A percentile compares a stretch with the other conserved stretches of the same genome.
Conservation (phyloP, 148 eudicot species). For the Nyssa sinensis region DNA sequence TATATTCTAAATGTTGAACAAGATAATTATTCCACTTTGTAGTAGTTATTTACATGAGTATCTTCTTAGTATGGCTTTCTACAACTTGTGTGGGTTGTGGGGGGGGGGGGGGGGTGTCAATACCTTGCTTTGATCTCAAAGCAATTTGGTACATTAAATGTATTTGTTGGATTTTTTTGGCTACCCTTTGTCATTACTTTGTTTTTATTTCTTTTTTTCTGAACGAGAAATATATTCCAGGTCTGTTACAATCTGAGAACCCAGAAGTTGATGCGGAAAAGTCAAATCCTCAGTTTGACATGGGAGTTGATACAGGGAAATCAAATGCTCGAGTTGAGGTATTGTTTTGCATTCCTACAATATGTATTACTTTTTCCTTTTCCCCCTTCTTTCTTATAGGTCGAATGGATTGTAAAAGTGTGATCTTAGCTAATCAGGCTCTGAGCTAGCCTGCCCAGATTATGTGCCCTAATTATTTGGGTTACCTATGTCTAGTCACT, state of each 20-base stretch:
- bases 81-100: background rate
- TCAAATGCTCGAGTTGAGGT: constrained; percentile 44
- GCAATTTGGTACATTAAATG: background rate
- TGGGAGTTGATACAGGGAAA: constrained; percentile 26
- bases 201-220: background rate
- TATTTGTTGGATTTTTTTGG: constrained; percentile 1
- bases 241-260: constrained; percentile 26
- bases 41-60: background rate
- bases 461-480: background rate
- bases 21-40: too few species aligned
- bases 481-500: background rate
- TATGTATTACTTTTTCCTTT: too few species aligned
- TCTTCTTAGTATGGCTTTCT: background rate
- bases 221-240: constrained; percentile 25
- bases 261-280: constrained; percentile 35
- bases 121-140: background rate
- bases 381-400: constrained; percentile 4
- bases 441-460: background rate
- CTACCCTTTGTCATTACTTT: background rate
- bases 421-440: background rate
- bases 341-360: constrained; percentile 2
- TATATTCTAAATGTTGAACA: background rate
- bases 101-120: too few species aligned
- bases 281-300: constrained; percentile 25
- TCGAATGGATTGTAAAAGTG: background rate